phyloP scores from a whole-genome alignment of 2,329 filamentous ascomycete genomes.

The Exophiala sp. region DNA sequence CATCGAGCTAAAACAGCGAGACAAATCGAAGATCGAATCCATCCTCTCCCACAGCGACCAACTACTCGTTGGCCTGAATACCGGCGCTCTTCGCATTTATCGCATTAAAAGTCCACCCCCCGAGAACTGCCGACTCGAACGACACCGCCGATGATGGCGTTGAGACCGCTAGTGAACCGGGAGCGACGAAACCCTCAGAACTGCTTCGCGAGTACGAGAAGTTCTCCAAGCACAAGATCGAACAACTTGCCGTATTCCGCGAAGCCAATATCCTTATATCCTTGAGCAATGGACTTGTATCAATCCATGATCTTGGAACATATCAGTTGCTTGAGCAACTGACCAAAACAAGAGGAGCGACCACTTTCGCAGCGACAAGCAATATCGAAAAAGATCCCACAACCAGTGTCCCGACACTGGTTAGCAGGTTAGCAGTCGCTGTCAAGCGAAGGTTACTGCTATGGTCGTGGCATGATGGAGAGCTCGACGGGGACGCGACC shows the following conservation, averaged over 20 bases:
- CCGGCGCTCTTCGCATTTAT: constrained; percentile 82
- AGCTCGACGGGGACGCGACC: constrained; percentile 64
- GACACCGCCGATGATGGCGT: constrained; percentile 28
- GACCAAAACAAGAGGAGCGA: constrained; percentile 77
- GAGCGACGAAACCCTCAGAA: constrained; percentile 56
- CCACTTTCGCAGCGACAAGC: constrained; percentile 84
- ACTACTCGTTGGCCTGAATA: constrained; percentile 85
- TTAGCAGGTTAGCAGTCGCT: constrained; percentile 83
- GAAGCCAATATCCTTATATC: constrained; percentile 89
- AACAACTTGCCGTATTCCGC: constrained; percentile 92
- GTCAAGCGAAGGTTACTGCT: constrained; percentile 84
- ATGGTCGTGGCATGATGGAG: constrained; percentile 96
- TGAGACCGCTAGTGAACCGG: constrained; percentile 16
- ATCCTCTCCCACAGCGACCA: constrained; percentile 90
- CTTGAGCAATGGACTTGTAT: constrained; percentile 82
- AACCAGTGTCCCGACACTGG: constrained; percentile 86
- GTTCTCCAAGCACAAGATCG: constrained; percentile 83
- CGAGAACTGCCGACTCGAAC: constrained; percentile 32
- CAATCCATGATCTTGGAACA: constrained; percentile 79
- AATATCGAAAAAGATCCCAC: constrained; percentile 87
- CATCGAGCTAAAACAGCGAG: constrained; percentile 89
- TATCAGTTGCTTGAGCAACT: constrained; percentile 78
- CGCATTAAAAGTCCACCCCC: constrained; percentile 66
- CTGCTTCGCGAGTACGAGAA: constrained; percentile 87
- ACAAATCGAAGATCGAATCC: constrained; percentile 96